Evolutionary conservation across 495 filamentous ascomycete genomes (phyloP), one percentile per base, ranked within the genome.

Genomic region (Podospora pseudoanserina): DNA sequence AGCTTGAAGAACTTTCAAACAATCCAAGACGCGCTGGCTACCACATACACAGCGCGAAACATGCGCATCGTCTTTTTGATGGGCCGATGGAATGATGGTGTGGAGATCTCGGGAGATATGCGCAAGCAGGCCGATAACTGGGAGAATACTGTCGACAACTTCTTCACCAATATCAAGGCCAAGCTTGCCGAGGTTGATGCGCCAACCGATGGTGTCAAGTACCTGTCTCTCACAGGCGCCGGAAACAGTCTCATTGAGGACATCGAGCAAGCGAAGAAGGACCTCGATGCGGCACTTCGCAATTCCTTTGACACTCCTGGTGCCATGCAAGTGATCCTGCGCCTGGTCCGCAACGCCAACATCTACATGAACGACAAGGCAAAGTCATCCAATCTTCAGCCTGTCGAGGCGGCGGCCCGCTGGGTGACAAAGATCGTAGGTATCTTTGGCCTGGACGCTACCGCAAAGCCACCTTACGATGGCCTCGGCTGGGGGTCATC

Each of bases 281-380:
- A 89, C 1, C 81, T 93, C 7, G 76, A 92, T 66, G 79, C 82
- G 15, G 89, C 89, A 0, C 84, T 99, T 16, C 86, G 84, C 76
- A 92, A 98, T 79, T 97, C 93, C 0, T 97, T 99, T 80, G 87
- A 98, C 73, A 99, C 95, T 0, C 85, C 90, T 13, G 79, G 79
- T 28, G 92, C 88, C 2, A 92, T 99, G 90, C 82, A 83, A 28
- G 75, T 86, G 15, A 88, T 99, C 64, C 87, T 87, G 3, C 85
- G 90, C 58, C 83, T 97, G 13, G 89, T 98, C 67, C 85, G 86
- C 5, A 84, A 90, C 61, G 87, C 87, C 65, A 94, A 96, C 78
- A 85, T 85, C 65, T 88, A 90, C 77, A 92, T 91, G 74, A 78
- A 79, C 59, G 76, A 82, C 20, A 69, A 84, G 62, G 78, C 83